Evolutionary conservation across 1,284 basidiomycete genomes (phyloP).

Genomic region (Fomitiporia mediterranea): DNA sequence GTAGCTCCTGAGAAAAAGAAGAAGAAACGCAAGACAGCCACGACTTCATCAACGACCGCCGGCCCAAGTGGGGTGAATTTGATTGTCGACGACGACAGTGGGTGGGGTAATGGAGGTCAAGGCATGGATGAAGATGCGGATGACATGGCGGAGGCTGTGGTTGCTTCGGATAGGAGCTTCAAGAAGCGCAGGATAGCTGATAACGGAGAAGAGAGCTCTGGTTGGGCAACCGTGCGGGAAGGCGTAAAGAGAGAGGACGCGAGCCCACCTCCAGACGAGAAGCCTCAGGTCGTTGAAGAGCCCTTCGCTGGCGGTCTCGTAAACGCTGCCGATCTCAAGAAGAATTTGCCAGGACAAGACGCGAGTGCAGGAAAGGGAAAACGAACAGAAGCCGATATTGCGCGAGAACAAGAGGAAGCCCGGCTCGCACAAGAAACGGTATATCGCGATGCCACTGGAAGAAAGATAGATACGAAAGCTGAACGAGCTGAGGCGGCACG

Average conservation of each 20-base stretch:
- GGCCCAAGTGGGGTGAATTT: background rate
- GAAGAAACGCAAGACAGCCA: conserved; percentile 67
- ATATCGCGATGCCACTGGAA: conserved; percentile 87
- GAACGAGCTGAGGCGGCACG: conserved; percentile 78
- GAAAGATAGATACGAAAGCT: conserved; percentile 84
- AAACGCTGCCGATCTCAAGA: conserved; percentile 55
- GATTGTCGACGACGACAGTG: conserved; percentile 60
- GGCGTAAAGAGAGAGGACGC: conserved; percentile 41
- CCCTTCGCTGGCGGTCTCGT: conserved; percentile 74
- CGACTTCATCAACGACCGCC: conserved; percentile 35
- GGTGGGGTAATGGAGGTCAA: conserved; percentile 43
- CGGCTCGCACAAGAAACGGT: conserved; percentile 81
- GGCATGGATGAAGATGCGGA: conserved; percentile 43
- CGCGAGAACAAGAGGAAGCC: conserved; percentile 48
- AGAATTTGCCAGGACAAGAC: conserved; percentile 38
- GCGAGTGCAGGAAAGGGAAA: conserved; percentile 29
- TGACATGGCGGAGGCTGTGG: conserved; percentile 54
- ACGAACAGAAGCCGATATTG: conserved; percentile 35
- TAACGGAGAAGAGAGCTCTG: conserved; percentile 38
- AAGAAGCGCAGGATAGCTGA: conserved; percentile 56
- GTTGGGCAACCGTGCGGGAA: conserved; percentile 54
- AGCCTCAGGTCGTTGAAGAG: conserved; percentile 57
- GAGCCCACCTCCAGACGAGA: conserved; percentile 62
- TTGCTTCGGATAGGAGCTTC: conserved; percentile 67
- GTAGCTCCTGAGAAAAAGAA: conserved; percentile 55